Evolutionary conservation across 257 asterid species (phyloP), one percentile per base, ranked within the genome.

Genomic region (Solanum lignicaule): DNA sequence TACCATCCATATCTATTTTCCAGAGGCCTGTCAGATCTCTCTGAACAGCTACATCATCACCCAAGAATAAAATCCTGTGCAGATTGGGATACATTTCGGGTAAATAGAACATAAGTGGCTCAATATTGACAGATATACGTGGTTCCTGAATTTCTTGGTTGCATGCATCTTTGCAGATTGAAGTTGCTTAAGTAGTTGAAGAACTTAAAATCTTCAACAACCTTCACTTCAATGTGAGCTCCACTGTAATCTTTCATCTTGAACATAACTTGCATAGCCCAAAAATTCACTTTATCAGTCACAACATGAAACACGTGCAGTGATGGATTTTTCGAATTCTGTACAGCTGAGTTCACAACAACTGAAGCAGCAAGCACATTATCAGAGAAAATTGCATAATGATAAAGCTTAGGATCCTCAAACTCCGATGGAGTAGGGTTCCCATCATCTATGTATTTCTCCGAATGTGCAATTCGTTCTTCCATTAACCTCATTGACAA

Each of bases 201-300:
- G 74, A 90, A 92, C 76, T 87, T 89, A 87, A 88, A 90, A 87
- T 86, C 90, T 86, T 92, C 94, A 39, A 92, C 94, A 23, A 93
- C 93, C 91, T 90, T 92, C 83, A 92, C 94, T 66, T 92, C 94
- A 68, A 88, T 87, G 87, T 89, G 94, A 46, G 91, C 93, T 62
- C 93, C 90, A 23, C 83, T 89, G 48, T 89, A 92, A 76, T 90
- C 89, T 86, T 86, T 90, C 82, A 91, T 90, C 89, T 91, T 91
- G 88, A 92, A 92, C 93, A 93, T 89, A 74, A 93, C 95, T 85
- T 93, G 95, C 93, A 93, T 93, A 29, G 93, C 95, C 81, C 93
- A 94, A 52, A 92, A 91, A 83, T 93, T 93, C 92, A 92, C 91
- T 88, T 92, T 93, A 87, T 91, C 94, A 75, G 93, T 91, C 85